Percentiles rank a stretch among this genome's conserved stretches.
These are phyloP conservation scores for Solanum pinnatisectum DNA, from an alignment of 257 asterid species.

Conservation along the genomic window DNA sequence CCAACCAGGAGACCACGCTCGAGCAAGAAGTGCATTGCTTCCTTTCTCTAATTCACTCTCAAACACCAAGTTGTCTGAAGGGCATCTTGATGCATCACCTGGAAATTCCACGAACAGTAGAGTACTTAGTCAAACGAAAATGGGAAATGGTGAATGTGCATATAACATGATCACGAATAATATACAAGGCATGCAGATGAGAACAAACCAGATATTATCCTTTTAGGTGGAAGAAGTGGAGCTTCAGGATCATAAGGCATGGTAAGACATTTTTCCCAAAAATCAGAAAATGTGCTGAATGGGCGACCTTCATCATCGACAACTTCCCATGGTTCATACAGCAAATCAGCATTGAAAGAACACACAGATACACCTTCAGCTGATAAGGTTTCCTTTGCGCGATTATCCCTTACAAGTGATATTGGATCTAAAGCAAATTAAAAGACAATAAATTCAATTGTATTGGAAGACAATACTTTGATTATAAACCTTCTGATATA, in stretches of 20 bases:
- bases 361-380: constrained; percentile 61
- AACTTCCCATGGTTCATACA: constrained; percentile 93
- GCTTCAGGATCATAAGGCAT: constrained; percentile 88
- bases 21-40: constrained; percentile 87
- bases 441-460: background rate
- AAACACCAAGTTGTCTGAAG: constrained; percentile 42
- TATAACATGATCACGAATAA: background rate
- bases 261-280: constrained; percentile 86
- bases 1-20: constrained; percentile 99
- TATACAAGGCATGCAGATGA: background rate
- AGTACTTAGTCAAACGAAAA: background rate
- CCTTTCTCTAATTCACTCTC: constrained; percentile 85
- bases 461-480: background rate
- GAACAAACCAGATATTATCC: constrained; percentile 61
- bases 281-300: constrained; percentile 53
- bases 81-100: constrained; percentile 68
- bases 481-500: background rate
- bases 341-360: constrained; percentile 77
- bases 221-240: constrained; percentile 87
- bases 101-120: background rate
- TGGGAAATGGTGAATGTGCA: background rate
- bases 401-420: constrained; percentile 82
- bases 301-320: constrained; percentile 53
- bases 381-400: constrained; percentile 63
- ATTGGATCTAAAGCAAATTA: constrained; percentile 52